Evolutionary conservation across 805 yeast genomes (phyloP), one percentile per base, ranked within the genome.

Genomic region (Metschnikowia noctiluminum): DNA sequence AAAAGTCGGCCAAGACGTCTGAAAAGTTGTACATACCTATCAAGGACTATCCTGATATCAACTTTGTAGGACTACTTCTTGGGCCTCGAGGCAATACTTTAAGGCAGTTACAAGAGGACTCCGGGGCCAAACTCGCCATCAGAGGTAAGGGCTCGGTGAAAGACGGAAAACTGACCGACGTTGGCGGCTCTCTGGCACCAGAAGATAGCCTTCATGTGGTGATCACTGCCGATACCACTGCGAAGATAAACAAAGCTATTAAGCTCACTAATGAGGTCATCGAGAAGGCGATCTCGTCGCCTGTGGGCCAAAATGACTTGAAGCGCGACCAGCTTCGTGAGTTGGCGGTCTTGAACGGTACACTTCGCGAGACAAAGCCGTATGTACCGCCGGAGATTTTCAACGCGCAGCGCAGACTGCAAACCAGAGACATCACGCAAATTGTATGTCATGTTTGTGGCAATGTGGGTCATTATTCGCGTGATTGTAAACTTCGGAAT

Each of bases 51-150:
- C 97, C 98, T 0, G 92, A 86, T 43, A 85, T 94, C 57, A 94
- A 94, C 68, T 92, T 92, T 62, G 87, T 94, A 45, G 99, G 99
- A 0, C 74, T 87, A 45, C 69, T 94, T 16, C 67, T 94, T 43
- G 99, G 99, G 0, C 99, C 99, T 31, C 83, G 99, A 73, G 99
- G 98, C 26, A 85, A 87, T 58, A 92, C 97, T 0, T 69, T 92
- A 58, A 80, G 87, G 51, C 80, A 81, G 57, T 69, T 95, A 66
- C 96, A 92, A 62, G 83, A 80, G 28, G 83, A 85, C 43, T 85
- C 96, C 36, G 96, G 96, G 1, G 97, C 98, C 14, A 81, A 78
- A 55, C 85, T 94, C 50, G 95, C 91, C 2, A 87, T 94, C 43
- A 76, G 99, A 57, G 99, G 99, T 28, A 84, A 87, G 57, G 99